A percentile compares a stretch with the other conserved stretches of the same genome.
Evolutionary conservation across 1,139 yeast species (phyloP).

Genomic region (Saccharomyces hybrid): DNA sequence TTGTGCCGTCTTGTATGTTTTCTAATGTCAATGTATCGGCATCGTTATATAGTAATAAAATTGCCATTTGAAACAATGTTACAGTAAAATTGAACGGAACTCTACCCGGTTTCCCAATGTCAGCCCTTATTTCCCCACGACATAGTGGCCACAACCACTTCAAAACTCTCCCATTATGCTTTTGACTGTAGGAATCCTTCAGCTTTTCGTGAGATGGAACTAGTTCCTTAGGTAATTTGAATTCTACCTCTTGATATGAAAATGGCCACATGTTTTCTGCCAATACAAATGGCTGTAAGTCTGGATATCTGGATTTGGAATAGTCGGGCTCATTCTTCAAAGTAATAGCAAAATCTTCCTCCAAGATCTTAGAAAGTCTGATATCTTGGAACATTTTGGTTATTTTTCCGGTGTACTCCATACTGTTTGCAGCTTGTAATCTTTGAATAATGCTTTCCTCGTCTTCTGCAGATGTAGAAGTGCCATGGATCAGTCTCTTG

Average conservation of each 20-base stretch:
- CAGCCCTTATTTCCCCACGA: conserved; percentile 85
- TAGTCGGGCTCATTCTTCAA: conserved; percentile 34
- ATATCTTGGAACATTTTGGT: conserved; percentile 96
- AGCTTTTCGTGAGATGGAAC: conserved; percentile 58
- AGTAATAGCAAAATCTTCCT: conserved; percentile 52
- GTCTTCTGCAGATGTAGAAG: conserved; percentile 73
- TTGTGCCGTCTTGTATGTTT: conserved; percentile 60
- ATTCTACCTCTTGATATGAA: conserved; percentile 38
- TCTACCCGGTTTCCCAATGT: conserved; percentile 71
- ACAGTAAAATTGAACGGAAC: conserved; percentile 79
- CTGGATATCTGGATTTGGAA: conserved; percentile 40
- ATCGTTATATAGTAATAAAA: conserved; percentile 66
- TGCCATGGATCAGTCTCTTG: conserved; percentile 76
- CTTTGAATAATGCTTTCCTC: conserved; percentile 83
- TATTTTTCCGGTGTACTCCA: conserved; percentile 88
- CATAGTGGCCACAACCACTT: conserved; percentile 96
- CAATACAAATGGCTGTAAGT: conserved; percentile 67
- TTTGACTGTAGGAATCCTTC: conserved; percentile 58
- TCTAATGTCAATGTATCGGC: conserved; percentile 48
- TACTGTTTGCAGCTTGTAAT: conserved; percentile 82
- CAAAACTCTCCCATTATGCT: conserved; percentile 81
- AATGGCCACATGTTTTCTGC: conserved; percentile 93
- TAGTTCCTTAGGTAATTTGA: conserved; percentile 57
- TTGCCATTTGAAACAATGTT: conserved; percentile 79
- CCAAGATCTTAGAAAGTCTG: conserved; percentile 75